Percentiles rank a stretch among this genome's conserved stretches.
phyloP scores from a whole-genome alignment of 2,329 filamentous ascomycete species.

The Clonostachys rhizophaga region DNA sequence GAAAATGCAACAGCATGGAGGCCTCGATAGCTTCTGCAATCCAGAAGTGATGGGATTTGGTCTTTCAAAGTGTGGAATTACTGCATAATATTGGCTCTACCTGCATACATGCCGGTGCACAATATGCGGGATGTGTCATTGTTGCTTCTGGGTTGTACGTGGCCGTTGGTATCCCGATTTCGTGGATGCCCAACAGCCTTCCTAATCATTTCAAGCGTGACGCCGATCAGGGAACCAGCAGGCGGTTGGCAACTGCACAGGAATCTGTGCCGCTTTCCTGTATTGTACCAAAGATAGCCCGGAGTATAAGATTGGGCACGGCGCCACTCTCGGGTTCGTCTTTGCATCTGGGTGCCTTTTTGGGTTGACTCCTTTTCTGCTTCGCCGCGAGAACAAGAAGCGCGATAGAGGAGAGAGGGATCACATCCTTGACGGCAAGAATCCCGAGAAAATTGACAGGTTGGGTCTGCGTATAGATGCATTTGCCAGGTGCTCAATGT shows the following conservation, averaged over 20 bases:
- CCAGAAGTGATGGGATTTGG: neutral
- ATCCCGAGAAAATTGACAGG: constrained; percentile 29
- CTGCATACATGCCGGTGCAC: neutral
- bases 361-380: constrained; percentile 16
- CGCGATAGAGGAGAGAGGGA: constrained; percentile 28
- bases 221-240: constrained; percentile 59
- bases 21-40: neutral
- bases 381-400: constrained; percentile 23
- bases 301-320: constrained; percentile 39
- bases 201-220: constrained; percentile 16
- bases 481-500: constrained; percentile 5
- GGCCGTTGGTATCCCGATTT: constrained; percentile 5
- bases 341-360: constrained; percentile 19
- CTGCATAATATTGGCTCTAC: neutral
- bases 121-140: constrained; percentile 4
- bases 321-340: constrained; percentile 51
- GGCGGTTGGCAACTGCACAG: constrained; percentile 4
- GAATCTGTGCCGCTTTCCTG: constrained; percentile 47
- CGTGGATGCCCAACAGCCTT: constrained; percentile 5
- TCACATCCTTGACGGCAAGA: constrained; percentile 30
- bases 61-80: neutral
- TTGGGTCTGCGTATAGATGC: constrained; percentile 26
- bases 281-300: constrained; percentile 34
- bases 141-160: constrained; percentile 4
- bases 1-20: neutral